Base-by-base conservation (phyloP, 768 basidiomycete species). In the Gloeostereum incarnatum region DNA sequence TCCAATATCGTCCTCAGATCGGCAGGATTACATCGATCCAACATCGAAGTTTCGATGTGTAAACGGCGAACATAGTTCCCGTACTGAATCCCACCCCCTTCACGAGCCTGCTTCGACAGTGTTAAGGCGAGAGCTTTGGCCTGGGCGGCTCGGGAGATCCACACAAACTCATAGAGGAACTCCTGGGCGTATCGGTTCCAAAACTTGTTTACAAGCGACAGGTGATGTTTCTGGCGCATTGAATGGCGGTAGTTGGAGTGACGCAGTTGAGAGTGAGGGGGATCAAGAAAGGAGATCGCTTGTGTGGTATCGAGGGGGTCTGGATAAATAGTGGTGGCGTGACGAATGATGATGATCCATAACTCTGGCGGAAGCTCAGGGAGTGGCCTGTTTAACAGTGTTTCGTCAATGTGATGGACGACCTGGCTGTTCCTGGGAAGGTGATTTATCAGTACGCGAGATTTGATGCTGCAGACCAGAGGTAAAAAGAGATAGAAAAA, bases 1-100 rank as follows among this genome's bases (percentile, higher is more conserved):
- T 80, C 78, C 33, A 86, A 59, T 40, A 85, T 81, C 18, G 73
- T 70, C n/a, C 78, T 67, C 26, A 85, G 62, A 48, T 84, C 79
- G 4, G 65, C 66, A 13, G 82, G 78, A 4, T 67, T 67, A 47
- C 81, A 85, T 19, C 76, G 71, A 35, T 79, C 77, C 39, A 82
- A 61, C 5, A 68, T 56, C 13, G 69, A 68, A 5, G 82, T 85
- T 61, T 85, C 80, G 52, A 86, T 75, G 49, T 83, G 81, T 21
- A 86, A 55, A 11, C 76, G 66, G 27, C 71, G 71, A 31, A 86
- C 77, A 57, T 63, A 73, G 16, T 54, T 60, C 8, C 73, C 78
- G 35, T 59, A 62, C 0, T 54, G 49, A 44, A 39, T 29, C 35
- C 46, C 21, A 41, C 42, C 34, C 44, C 54, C 37, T 52, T 46